Evolutionary conservation across 202 grass and related monocot genomes (phyloP).

Genomic region (Panicum virgatum): DNA sequence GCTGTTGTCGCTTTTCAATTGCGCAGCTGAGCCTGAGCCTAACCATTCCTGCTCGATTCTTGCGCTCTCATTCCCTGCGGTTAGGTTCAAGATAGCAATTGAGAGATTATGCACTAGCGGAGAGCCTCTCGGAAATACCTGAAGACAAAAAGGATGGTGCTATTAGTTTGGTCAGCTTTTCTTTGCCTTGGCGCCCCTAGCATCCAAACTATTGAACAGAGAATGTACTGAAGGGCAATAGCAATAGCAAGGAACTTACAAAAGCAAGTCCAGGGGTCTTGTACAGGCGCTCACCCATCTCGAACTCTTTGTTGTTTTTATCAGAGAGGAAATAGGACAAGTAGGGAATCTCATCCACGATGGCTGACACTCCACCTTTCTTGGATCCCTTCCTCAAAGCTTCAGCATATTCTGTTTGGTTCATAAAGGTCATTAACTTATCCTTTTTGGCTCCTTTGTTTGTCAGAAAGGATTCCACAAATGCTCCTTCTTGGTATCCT

Average conservation of each 20-base stretch:
- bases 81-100: slow-evolving; percentile 56
- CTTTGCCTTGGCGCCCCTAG: neutral
- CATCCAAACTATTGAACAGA: neutral
- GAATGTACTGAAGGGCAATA: neutral
- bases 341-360: slow-evolving; percentile 67
- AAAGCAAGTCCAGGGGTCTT: slow-evolving; percentile 63
- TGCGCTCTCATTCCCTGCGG: slow-evolving; percentile 28
- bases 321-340: slow-evolving; percentile 43
- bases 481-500: slow-evolving; percentile 44
- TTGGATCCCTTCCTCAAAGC: slow-evolving; percentile 53
- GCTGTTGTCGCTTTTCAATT: neutral
- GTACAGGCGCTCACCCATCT: slow-evolving; percentile 48
- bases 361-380: slow-evolving; percentile 55
- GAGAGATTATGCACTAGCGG: slow-evolving; percentile 56
- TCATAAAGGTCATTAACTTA: slow-evolving; percentile 37
- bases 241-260: slow-evolving; percentile 41
- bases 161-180: neutral
- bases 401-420: slow-evolving; percentile 40
- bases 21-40: neutral
- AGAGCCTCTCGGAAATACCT: slow-evolving; percentile 59
- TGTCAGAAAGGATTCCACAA: neutral
- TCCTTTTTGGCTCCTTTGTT: neutral
- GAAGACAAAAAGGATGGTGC: neutral
- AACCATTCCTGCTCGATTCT: slow-evolving; percentile 47
- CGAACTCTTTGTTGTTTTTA: slow-evolving; percentile 31